phyloP scores from a whole-genome alignment of 2,329 filamentous ascomycete genomes.

The Fusarium sp. region DNA sequence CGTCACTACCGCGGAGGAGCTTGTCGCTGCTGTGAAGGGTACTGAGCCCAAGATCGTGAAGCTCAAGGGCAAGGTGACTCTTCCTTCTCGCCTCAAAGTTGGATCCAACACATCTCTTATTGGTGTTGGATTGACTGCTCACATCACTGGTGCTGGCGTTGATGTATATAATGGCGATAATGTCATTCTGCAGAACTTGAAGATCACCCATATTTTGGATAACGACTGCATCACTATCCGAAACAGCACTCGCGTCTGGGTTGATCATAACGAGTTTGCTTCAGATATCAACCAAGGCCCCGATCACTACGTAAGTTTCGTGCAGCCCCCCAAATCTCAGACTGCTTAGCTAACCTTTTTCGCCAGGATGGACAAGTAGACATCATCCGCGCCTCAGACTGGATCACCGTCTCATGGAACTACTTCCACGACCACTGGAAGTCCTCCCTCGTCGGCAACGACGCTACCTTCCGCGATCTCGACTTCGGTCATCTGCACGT shows the following conservation, averaged over 20 bases:
- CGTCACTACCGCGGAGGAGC: constrained; percentile 53
- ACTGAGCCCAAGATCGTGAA: constrained; percentile 54
- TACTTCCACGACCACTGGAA: constrained; percentile 62
- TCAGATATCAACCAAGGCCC: constrained; percentile 52
- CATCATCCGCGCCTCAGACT: constrained; percentile 56
- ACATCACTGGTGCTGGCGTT: constrained; percentile 50
- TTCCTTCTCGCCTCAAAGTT: constrained; percentile 53
- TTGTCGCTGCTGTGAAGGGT: constrained; percentile 55
- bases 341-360: rapidly evolving
- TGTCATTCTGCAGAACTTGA: constrained; percentile 53
- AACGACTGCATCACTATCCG: constrained; percentile 55
- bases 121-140: constrained; percentile 48
- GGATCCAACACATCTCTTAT: constrained; percentile 57
- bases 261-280: constrained; percentile 59
- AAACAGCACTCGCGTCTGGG: constrained; percentile 57
- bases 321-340: rapidly evolving
- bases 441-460: constrained; percentile 55
- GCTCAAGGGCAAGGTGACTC: constrained; percentile 45
- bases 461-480: constrained; percentile 49
- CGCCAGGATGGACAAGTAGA: constrained; percentile 55
- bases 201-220: constrained; percentile 49
- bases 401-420: constrained; percentile 58
- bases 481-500: constrained; percentile 57
- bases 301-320: constrained; percentile 46
- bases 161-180: constrained; percentile 49